Percentiles rank a stretch among this genome's conserved stretches.
phyloP scores from a whole-genome alignment of 1,139 yeast genomes.

The Candida sp. region DNA sequence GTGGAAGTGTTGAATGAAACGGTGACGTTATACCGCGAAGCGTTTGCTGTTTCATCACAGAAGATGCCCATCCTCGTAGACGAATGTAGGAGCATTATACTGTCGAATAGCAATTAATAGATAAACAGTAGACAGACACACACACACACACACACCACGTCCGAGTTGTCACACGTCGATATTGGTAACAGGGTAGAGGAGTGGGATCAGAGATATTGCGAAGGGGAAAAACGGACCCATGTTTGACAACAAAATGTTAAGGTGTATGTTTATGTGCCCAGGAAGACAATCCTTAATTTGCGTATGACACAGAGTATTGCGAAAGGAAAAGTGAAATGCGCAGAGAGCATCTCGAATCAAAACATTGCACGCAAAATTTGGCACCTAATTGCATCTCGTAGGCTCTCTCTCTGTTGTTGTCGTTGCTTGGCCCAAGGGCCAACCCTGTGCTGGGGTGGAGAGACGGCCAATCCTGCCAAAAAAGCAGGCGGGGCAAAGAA shows the following conservation, averaged over 20 bases:
- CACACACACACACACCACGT: too few relatives aligned
- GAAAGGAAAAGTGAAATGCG: neutral
- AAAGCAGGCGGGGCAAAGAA: neutral
- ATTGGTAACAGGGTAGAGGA: too few relatives aligned
- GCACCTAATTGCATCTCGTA: too few relatives aligned
- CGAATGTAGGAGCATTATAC: constrained; percentile 23
- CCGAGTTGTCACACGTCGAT: too few relatives aligned
- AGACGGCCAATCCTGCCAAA: neutral
- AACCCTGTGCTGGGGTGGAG: too few relatives aligned
- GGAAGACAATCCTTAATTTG: neutral
- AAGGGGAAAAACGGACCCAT: neutral
- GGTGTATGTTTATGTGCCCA: neutral
- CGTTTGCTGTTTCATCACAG: constrained; percentile 47
- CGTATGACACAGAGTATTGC: neutral
- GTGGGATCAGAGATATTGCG: too few relatives aligned
- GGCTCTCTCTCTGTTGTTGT: too few relatives aligned
- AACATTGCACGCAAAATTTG: neutral
- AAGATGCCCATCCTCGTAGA: constrained; percentile 31
- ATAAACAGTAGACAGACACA: too few relatives aligned
- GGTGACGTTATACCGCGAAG: constrained; percentile 64
- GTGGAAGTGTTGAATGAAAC: constrained; percentile 61
- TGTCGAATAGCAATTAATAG: neutral
- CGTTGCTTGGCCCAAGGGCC: too few relatives aligned
- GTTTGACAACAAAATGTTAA: neutral
- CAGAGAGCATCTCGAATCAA: neutral